phyloP scores from a whole-genome alignment of 345 rosid genomes.

The Leavenworthia alabamica region DNA sequence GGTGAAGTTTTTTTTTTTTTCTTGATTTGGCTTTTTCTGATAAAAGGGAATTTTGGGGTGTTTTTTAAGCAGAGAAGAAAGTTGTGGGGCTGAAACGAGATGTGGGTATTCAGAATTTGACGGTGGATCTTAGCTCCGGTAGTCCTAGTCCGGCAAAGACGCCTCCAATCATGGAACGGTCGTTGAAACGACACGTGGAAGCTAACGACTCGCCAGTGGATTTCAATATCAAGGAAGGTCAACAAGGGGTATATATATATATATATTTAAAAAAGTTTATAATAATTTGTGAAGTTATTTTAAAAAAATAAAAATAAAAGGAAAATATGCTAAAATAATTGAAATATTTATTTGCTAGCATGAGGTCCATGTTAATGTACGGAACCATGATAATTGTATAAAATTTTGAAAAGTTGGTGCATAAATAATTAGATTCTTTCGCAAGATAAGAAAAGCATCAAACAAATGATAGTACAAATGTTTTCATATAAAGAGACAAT shows the following conservation, averaged over 20 bases:
- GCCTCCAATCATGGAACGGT: conserved; percentile 55
- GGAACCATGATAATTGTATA: conserved; percentile 13
- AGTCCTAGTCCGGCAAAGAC: conserved; percentile 75
- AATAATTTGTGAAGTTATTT: neutral
- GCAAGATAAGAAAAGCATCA: conserved; percentile 17
- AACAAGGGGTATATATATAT: conserved; percentile 40
- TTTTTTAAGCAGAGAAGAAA: conserved; percentile 42
- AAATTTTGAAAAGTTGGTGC: conserved; percentile 24
- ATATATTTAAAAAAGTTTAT: neutral
- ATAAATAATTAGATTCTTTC: conserved; percentile 12
- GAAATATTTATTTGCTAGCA: neutral
- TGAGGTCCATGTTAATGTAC: conserved; percentile 16
- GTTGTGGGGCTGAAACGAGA: conserved; percentile 50
- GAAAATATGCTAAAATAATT: neutral
- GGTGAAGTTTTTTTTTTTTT: neutral
- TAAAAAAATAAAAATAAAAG: neutral
- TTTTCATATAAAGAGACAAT: conserved; percentile 8
- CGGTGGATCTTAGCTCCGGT: conserved; percentile 44
- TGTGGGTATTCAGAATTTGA: conserved; percentile 83
- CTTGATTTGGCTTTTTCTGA: neutral
- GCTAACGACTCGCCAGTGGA: conserved; percentile 38
- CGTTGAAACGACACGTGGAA: conserved; percentile 41
- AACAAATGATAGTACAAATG: conserved; percentile 8
- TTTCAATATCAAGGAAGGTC: conserved; percentile 36
- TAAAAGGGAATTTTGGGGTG: neutral